A percentile compares a stretch with the other conserved stretches of the same genome.
phyloP scores from a whole-genome alignment of 177 flowering plant genomes.

The Vitis hybrid region DNA sequence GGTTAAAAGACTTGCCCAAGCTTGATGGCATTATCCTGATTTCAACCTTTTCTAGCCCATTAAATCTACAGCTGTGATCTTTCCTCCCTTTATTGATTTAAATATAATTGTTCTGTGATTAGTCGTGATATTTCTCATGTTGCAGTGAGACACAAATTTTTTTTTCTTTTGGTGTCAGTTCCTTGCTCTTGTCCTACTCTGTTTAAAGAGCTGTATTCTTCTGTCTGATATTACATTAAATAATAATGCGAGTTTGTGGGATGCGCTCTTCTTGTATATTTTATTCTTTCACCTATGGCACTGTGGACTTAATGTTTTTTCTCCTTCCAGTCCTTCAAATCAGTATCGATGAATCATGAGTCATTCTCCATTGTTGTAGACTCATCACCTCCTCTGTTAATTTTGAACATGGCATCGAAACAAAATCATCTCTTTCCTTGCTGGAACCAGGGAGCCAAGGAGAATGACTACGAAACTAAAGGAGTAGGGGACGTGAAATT shows the following conservation, averaged over 20 bases:
- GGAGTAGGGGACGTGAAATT: too few species aligned
- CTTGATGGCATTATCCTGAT: conserved; percentile 1
- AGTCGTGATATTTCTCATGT: conserved; percentile 13
- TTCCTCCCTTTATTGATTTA: background rate
- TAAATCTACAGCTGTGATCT: background rate
- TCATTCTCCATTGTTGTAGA: too few species aligned
- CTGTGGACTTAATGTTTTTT: too few species aligned
- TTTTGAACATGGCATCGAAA: too few species aligned
- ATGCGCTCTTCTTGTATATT: background rate
- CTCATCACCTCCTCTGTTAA: too few species aligned
- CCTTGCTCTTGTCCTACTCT: background rate
- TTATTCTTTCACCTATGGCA: background rate
- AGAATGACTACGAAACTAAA: too few species aligned
- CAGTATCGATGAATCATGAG: too few species aligned
- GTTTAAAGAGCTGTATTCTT: conserved; percentile 11
- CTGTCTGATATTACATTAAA: background rate
- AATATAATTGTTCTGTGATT: conserved; percentile 14
- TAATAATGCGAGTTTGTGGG: conserved; percentile 7
- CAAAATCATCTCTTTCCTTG: too few species aligned
- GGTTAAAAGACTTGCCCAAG: conserved; percentile 43
- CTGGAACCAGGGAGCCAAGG: too few species aligned
- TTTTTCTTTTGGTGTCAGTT: background rate
- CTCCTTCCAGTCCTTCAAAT: too few species aligned
- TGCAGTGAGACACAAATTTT: background rate
- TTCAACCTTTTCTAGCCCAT: background rate